Evolutionary conservation across 768 basidiomycete genomes (phyloP), one percentile per base, ranked within the genome.

Genomic region (Rhodosporidiobolus odoratus): DNA sequence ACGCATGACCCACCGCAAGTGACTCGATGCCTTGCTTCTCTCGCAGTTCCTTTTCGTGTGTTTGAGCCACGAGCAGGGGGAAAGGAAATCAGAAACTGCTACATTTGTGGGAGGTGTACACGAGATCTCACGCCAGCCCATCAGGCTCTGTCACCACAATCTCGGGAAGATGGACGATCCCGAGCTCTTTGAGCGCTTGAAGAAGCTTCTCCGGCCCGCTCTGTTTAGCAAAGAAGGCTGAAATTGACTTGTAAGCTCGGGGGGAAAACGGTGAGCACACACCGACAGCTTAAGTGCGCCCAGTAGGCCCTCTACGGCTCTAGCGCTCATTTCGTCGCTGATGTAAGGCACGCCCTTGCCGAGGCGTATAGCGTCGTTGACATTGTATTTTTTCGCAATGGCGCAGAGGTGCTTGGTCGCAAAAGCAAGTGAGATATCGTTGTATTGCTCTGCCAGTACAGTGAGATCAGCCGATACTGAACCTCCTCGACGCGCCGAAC

Each of bases 271-370:
- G 37, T 19, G 9, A 25, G 23, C 3, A 59, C 48, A 48, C 2
- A 66, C 65, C 19, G 65, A 2, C 19, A 58, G 47, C 5, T 59
- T 27, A 12, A 66, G 27, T 0, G 47, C 57, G 4, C 65, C 65
- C 23, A 66, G 27, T 1, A 66, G 48, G 0, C 47, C 65, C 4
- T 32, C 1, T 13, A 66, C 23, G 2, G 27, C 37, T 9, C 15
- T 19, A 37, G 57, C 27, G 38, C 3, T 21, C 65, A 66, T 66
- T 7, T 32, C 37, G n/a, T 66, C 65, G 13, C 47, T 50, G 13
- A 66, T 32, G 57, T 27, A 38, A 1, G 45, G 21, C 2, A 23
- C 30, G 21, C 58, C 48, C 21, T 38, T 37, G 21, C 23, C 65
- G 5, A 59, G 9, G 23, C 65, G 30, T 13, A 66, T 8, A 2